Evolutionary conservation across 768 basidiomycete species (phyloP).

Genomic region (Boletus patriciae): DNA sequence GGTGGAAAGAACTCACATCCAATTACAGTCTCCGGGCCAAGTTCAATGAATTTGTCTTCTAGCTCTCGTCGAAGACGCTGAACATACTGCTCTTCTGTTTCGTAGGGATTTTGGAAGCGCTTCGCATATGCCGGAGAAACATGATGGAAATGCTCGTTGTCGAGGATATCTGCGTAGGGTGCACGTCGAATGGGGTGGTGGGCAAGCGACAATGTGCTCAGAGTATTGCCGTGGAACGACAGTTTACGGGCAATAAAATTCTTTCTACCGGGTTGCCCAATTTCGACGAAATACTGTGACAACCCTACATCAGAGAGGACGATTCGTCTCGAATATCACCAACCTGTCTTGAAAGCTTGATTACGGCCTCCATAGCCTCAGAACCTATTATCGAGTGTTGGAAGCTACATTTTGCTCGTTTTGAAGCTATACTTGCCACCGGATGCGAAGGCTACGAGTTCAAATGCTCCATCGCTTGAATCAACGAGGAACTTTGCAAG

Average conservation of each 20-base stretch:
- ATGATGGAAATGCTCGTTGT: constrained; percentile 71
- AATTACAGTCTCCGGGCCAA: constrained; percentile 81
- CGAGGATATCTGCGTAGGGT: constrained; percentile 66
- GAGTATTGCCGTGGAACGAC: constrained; percentile 85
- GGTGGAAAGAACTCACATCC: constrained; percentile 54
- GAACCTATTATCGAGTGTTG: constrained; percentile 52
- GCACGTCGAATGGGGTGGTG: constrained; percentile 65
- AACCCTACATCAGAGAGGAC: constrained; percentile 9
- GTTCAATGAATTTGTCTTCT: constrained; percentile 79
- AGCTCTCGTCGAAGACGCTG: constrained; percentile 75
- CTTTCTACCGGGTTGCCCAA: constrained; percentile 62
- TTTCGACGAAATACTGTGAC: constrained; percentile 66
- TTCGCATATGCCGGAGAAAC: constrained; percentile 86
- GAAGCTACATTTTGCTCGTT: not conserved
- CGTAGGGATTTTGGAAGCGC: constrained; percentile 67
- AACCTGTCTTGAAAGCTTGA: constrained; percentile 81
- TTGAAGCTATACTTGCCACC: constrained; percentile 52
- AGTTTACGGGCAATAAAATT: constrained; percentile 79
- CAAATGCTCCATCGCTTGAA: constrained; percentile 73
- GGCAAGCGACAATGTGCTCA: constrained; percentile 66
- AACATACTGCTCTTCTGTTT: constrained; percentile 79
- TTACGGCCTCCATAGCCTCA: constrained; percentile 86
- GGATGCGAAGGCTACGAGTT: constrained; percentile 66
- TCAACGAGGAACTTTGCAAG: constrained; percentile 66
- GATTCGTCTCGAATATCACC: constrained; percentile 3